Base-by-base conservation (phyloP, 2,329 filamentous ascomycete species). In the Mariannaea sp. region DNA sequence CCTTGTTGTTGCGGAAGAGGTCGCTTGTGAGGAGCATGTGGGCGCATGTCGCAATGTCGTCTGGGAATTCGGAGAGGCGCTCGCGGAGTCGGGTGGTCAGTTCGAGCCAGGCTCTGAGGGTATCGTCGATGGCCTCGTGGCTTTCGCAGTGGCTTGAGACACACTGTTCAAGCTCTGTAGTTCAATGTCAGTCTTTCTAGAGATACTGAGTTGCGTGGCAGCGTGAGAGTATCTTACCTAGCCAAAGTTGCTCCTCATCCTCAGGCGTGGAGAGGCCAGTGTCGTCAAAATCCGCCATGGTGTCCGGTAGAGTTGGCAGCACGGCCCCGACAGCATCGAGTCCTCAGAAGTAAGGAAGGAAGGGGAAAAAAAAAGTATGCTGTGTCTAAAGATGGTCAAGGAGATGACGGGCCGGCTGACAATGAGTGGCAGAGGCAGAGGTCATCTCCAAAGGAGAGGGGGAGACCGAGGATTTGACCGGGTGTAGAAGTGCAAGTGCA, bases 221-320 rank as follows among this genome's bases (percentile, higher is more conserved):
- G 35, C 35, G 38, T 22, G 8, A 32, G 27, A 24, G 14, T 19
- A 30, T 7, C 12, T 29, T 63, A 96, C 92, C 89, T 74, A 86
- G 81, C 93, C 92, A 97, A 77, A 96, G 92, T 75, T 92, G 87
- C 72, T 91, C 83, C 76, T 91, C 90, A 73, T 85, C 87, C 74
- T 92, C 88, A 73, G 90, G 80, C 14, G 47, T 29, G 69, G 79
- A 81, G 73, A 84, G 82, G 65, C 80, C 81, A 68, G 82, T 54
- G 53, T 67, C 68, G 54, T 92, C 87, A 75, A 84, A 83, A 76
- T 89, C 76, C 65, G 77, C 75, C 80, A 83, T 83, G 67, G 64
- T 77, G 67, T 63, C 66, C 64, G 59, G 61, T 65, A 59, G 52
- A 53, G 53, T 38, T 59, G 58, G 46, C 57, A 58, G 50, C 53